Evolutionary conservation across 148 eudicot species (phyloP).

Genomic region (Simmondsia chinensis): DNA sequence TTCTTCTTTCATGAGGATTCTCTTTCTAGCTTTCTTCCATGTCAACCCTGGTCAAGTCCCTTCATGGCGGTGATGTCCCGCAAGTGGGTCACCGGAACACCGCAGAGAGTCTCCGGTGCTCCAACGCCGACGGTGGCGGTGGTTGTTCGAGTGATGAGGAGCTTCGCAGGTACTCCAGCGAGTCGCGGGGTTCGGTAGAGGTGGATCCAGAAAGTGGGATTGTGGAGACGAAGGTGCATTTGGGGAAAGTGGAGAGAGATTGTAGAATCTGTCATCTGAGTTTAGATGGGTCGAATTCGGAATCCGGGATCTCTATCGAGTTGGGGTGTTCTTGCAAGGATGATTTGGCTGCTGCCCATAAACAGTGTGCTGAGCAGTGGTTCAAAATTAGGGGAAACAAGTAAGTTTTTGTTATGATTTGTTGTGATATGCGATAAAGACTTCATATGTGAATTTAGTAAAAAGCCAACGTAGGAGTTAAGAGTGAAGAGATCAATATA

Average conservation of each 20-base stretch:
- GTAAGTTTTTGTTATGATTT: slow-evolving; percentile 22
- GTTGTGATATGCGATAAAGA: too few species aligned
- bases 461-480: too few species aligned
- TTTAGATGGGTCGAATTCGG: slow-evolving; percentile 47
- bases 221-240: slow-evolving; percentile 28
- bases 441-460: too few species aligned
- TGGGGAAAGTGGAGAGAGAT: slow-evolving; percentile 39
- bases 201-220: slow-evolving; percentile 51
- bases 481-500: too few species aligned
- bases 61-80: slow-evolving; percentile 11
- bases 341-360: slow-evolving; percentile 87
- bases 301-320: slow-evolving; percentile 59
- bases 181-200: slow-evolving; percentile 42
- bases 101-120: slow-evolving; percentile 5
- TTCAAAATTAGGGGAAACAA: slow-evolving; percentile 90
- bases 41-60: neutral
- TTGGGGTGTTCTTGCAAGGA: slow-evolving; percentile 81
- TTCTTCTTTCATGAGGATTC: too few species aligned
- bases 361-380: slow-evolving; percentile 89
- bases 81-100: slow-evolving; percentile 11
- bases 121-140: slow-evolving; percentile 12
- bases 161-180: slow-evolving; percentile 21
- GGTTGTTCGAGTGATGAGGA: slow-evolving; percentile 11
- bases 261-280: slow-evolving; percentile 83
- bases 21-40: neutral